A percentile compares a stretch with the other conserved stretches of the same genome.
Evolutionary conservation across 2,329 filamentous ascomycete species (phyloP).

Genomic region (Samsoniella hepiali): DNA sequence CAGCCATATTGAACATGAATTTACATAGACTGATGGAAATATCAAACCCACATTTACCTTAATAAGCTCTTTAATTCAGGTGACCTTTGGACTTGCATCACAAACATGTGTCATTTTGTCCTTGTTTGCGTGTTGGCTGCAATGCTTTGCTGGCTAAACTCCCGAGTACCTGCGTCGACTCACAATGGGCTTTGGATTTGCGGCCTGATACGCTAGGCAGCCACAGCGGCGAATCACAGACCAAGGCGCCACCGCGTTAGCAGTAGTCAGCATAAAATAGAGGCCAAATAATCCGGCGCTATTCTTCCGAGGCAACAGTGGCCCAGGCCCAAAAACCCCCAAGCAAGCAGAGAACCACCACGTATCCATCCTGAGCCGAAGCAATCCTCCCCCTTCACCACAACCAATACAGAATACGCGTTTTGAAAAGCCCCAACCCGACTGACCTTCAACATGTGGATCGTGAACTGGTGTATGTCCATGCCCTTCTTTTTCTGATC

Average conservation of each 20-base stretch:
- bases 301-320: conserved; percentile 15
- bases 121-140: background rate
- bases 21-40: conserved; percentile 8
- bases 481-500: background rate
- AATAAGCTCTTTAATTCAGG: background rate
- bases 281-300: conserved; percentile 16
- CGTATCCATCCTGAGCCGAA: conserved; percentile 11
- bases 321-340: background rate
- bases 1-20: background rate
- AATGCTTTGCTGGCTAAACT: background rate
- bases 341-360: conserved; percentile 1
- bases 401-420: background rate
- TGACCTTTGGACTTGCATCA: background rate
- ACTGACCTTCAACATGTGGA: conserved; percentile 64
- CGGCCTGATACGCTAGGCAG: conserved; percentile 11
- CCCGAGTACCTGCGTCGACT: background rate
- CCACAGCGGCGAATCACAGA: background rate
- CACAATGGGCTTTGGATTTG: background rate
- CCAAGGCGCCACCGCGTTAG: background rate
- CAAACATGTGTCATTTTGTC: background rate
- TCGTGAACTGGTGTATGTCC: conserved; percentile 88
- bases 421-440: background rate
- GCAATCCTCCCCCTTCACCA: conserved; percentile 2
- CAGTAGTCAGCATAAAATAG: background rate
- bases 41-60: background rate